Percentiles rank a stretch among this genome's conserved stretches.
These are phyloP conservation scores for Pythium utonaiense DNA, from an alignment of 352 stramenopile species.

Conservation along the genomic window DNA sequence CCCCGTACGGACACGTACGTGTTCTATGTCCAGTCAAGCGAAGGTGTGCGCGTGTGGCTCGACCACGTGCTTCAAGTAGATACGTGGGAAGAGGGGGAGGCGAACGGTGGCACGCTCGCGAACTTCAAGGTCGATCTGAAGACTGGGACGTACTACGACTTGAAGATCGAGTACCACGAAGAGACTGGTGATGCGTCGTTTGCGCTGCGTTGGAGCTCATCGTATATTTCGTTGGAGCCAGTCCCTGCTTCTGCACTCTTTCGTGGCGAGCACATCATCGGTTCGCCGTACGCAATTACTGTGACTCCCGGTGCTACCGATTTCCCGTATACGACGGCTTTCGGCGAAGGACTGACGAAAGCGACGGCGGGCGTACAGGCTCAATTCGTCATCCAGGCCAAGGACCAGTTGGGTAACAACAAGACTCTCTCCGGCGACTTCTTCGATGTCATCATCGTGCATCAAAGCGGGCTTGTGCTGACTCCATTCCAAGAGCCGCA, in stretches of 20 bases:
- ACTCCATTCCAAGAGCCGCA: conserved; percentile 62
- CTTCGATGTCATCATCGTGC: conserved; percentile 70
- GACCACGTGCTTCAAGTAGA: conserved; percentile 92
- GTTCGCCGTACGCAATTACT: conserved; percentile 88
- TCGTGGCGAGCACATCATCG: conserved; percentile 89
- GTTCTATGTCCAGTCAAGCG: conserved; percentile 90
- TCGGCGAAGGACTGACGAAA: conserved; percentile 62
- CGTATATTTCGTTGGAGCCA: conserved; percentile 76
- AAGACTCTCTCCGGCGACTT: conserved; percentile 77
- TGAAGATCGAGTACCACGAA: conserved; percentile 95
- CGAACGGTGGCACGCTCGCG: conserved; percentile 37
- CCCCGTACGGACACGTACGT: conserved; percentile 86
- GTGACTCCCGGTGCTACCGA: conserved; percentile 92
- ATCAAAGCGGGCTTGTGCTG: conserved; percentile 36
- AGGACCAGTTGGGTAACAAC: conserved; percentile 92
- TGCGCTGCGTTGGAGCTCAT: conserved; percentile 91
- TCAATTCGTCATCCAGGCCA: conserved; percentile 93
- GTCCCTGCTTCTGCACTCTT: conserved; percentile 85
- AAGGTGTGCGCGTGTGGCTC: conserved; percentile 92
- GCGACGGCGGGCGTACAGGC: conserved; percentile 84
- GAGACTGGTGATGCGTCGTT: conserved; percentile 87
- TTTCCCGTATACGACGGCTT: conserved; percentile 93
- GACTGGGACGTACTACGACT: conserved; percentile 85
- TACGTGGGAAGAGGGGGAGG: conserved; percentile 76
- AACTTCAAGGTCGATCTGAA: conserved; percentile 73